Evolutionary conservation across 1,284 basidiomycete genomes (phyloP), one percentile per base, ranked within the genome.

Genomic region (Naganishia cerealis): DNA sequence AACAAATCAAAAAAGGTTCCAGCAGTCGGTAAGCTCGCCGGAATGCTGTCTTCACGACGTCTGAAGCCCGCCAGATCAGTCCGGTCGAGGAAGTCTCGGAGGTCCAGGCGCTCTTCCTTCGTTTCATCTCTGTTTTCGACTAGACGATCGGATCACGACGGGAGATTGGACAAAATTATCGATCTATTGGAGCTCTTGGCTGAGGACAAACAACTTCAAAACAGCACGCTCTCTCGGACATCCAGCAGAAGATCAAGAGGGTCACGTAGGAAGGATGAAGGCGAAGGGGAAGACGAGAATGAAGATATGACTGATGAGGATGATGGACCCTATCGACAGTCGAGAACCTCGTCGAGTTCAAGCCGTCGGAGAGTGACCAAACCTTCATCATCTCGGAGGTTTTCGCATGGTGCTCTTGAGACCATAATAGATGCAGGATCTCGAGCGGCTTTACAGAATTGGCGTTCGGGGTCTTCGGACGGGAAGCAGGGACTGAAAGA

Each of bases 71-170:
- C 46, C 7, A 50, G 21, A 7, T 15, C 46, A 50, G 8, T 24
- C 8, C 9, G 46, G 1, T 50, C 46, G 5, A 6, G 29, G 29
- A 33, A 33, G 29, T 33, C 29, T 33, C 3, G 29, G 29, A 26
- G 54, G 16, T 56, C 26, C 3, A 43, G 57, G n/a, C n/a, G 57
- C 12, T 43, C 57, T 15, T 33, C 42, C 16, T 29, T 58, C 13
- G 40, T 16, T 26, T 58, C 57, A 16, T 58, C 57, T 6, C 21
- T 58, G 13, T 58, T 58, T 24, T 58, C 57, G n/a, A 24, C 18
- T n/a, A 40, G 57, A 9, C 39, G 26, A 16, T 58, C 57, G 2
- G 26, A 42, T 24, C 26, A 46, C 12, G 57, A 58, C 42, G 57
- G 18, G 4, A 40, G 40, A 39, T 40, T 58, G 9, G 57, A 58